Evolutionary conservation across 495 filamentous ascomycete species (phyloP).

Genomic region (Clohesyomyces aquaticus): DNA sequence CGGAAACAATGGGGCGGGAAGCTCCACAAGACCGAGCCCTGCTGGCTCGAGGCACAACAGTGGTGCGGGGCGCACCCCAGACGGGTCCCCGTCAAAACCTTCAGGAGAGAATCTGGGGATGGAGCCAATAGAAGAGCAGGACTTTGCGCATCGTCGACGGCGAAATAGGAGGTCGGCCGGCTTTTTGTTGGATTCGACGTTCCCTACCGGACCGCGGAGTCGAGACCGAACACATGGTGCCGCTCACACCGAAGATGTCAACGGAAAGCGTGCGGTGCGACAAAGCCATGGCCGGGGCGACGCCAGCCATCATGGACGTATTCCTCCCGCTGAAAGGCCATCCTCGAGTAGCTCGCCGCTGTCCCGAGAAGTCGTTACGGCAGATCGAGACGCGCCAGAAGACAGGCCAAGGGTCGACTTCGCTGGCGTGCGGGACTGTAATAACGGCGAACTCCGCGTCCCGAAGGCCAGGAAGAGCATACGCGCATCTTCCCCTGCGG

Average conservation of each 20-base stretch:
- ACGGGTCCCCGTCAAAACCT: background rate
- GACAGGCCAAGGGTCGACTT: background rate
- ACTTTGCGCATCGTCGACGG: constrained; percentile 33
- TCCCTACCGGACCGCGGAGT: constrained; percentile 18
- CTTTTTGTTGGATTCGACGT: constrained; percentile 44
- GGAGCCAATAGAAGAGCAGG: constrained; percentile 31
- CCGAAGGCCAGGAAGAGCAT: constrained; percentile 22
- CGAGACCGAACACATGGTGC: constrained; percentile 19
- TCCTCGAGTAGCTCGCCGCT: constrained; percentile 40
- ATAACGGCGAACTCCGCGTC: constrained; percentile 8
- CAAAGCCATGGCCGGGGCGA: constrained; percentile 20
- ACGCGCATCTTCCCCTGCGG: background rate
- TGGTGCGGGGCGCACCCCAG: constrained; percentile 1
- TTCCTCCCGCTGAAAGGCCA: constrained; percentile 23
- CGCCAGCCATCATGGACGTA: background rate
- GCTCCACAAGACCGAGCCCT: constrained; percentile 18
- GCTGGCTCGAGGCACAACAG: constrained; percentile 16
- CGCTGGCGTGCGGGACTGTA: background rate
- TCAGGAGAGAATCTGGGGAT: background rate
- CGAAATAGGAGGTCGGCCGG: constrained; percentile 40
- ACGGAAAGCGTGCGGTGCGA: constrained; percentile 36
- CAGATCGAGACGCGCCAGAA: constrained; percentile 7
- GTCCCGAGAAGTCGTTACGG: constrained; percentile 34
- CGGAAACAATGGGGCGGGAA: constrained; percentile 37
- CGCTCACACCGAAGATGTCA: constrained; percentile 7